Conservation (phyloP, 805 yeast genomes). For the Kuraishia ogatae region DNA sequence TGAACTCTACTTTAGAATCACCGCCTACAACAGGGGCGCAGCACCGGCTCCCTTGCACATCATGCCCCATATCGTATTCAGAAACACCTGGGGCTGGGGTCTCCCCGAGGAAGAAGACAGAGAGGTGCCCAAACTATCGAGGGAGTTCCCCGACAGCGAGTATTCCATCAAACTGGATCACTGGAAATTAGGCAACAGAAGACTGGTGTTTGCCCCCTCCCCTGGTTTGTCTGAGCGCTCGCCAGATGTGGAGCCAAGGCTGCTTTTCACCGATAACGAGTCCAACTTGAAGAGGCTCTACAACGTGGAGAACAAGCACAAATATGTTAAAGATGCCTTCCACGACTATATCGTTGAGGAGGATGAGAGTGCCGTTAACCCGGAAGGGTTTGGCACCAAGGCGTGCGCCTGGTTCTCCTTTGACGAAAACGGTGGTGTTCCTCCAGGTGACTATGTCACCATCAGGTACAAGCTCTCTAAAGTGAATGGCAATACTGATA, state of each 20-base stretch:
- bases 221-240: conserved; percentile 57
- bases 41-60: conserved; percentile 85
- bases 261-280: conserved; percentile 85
- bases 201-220: conserved; percentile 72
- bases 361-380: conserved; percentile 55
- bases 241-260: conserved; percentile 64
- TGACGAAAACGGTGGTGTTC: conserved; percentile 69
- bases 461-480: conserved; percentile 58
- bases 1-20: conserved; percentile 72
- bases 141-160: conserved; percentile 27
- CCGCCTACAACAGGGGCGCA: conserved; percentile 79
- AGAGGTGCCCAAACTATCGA: conserved; percentile 39
- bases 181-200: conserved; percentile 57
- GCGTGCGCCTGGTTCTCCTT: conserved; percentile 79
- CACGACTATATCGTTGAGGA: conserved; percentile 72
- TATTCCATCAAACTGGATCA: conserved; percentile 54
- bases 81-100: conserved; percentile 96
- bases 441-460: conserved; percentile 82
- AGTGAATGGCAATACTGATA: conserved; percentile 17
- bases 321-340: conserved; percentile 81
- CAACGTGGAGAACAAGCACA: conserved; percentile 46
- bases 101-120: conserved; percentile 35
- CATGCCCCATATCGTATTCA: conserved; percentile 72
- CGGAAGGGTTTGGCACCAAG: conserved; percentile 67
- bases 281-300: conserved; percentile 68